Percentiles rank a stretch among this genome's conserved stretches.
These are phyloP conservation scores for Phascolomyces articulosus DNA, from an alignment of 371 early-diverging fungal species.

Conservation along the genomic window DNA sequence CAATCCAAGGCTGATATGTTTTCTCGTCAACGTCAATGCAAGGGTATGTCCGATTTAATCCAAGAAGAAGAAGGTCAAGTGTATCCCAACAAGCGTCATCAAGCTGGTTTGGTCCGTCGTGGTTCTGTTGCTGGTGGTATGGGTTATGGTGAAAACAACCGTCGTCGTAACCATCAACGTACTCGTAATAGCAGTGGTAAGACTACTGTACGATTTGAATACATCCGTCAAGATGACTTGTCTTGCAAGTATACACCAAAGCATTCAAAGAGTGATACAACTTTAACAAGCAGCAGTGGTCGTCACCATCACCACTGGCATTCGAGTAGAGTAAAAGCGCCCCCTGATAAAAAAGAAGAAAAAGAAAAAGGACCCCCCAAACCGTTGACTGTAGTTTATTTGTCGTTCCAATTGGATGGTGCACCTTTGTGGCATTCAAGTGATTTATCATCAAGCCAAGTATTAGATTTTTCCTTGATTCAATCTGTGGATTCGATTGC, in stretches of 20 bases:
- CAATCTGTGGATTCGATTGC: slow-evolving; percentile 9
- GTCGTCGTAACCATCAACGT: not conserved
- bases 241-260: slow-evolving; percentile 9
- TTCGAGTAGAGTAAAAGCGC: slow-evolving; percentile 10
- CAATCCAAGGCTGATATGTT: not conserved
- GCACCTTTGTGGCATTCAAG: slow-evolving; percentile 3
- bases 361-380: too few relatives aligned
- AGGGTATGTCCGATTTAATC: slow-evolving; percentile 14
- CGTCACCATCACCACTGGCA: slow-evolving; percentile 11
- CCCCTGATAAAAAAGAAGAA: not conserved
- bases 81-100: slow-evolving; percentile 2
- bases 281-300: not conserved
- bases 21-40: not conserved
- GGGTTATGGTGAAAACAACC: not conserved
- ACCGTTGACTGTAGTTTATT: not conserved
- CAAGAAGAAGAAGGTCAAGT: slow-evolving; percentile 12
- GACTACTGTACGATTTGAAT: slow-evolving; percentile 8
- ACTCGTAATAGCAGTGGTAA: not conserved
- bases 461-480: slow-evolving; percentile 14
- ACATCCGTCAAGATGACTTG: slow-evolving; percentile 21
- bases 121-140: not conserved
- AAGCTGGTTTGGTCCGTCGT: slow-evolving; percentile 15
- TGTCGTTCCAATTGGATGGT: slow-evolving; percentile 15
- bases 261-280: not conserved
- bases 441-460: not conserved